Percentiles rank a stretch among this genome's conserved stretches.
These are phyloP conservation scores for Boletus huronensis DNA, from an alignment of 768 basidiomycete genomes.

Conservation along the genomic window DNA sequence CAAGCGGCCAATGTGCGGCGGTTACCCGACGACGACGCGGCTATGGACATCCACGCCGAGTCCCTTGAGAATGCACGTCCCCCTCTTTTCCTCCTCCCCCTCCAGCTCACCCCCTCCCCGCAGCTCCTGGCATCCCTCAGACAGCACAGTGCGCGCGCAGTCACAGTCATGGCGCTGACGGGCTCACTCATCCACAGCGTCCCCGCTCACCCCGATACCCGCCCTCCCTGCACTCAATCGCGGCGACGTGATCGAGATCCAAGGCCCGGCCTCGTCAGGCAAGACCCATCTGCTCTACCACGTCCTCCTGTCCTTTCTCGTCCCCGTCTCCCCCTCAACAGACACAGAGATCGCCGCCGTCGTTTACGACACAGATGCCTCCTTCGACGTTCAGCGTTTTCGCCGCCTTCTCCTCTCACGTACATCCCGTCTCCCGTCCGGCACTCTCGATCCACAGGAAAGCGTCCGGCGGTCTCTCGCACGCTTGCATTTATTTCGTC, in stretches of 20 bases:
- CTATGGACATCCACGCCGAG: slow-evolving; percentile 24
- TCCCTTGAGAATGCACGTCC: slow-evolving; percentile 33
- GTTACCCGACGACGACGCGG: background rate
- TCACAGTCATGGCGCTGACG: background rate
- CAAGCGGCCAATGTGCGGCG: slow-evolving; percentile 10
- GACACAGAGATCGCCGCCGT: slow-evolving; percentile 56
- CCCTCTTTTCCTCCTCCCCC: background rate
- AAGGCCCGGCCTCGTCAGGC: slow-evolving; percentile 70
- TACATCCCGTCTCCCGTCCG: slow-evolving; percentile 31
- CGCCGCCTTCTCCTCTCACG: slow-evolving; percentile 48
- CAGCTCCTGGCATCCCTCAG: slow-evolving; percentile 46
- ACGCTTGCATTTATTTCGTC: slow-evolving; percentile 65
- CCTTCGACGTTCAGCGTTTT: slow-evolving; percentile 58
- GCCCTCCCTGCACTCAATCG: slow-evolving; percentile 34
- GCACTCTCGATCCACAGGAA: slow-evolving; percentile 21
- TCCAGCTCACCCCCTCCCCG: slow-evolving; percentile 5
- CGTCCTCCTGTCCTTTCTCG: slow-evolving; percentile 55
- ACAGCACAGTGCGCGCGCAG: slow-evolving; percentile 33
- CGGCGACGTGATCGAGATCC: slow-evolving; percentile 72
- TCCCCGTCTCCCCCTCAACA: slow-evolving; percentile 39
- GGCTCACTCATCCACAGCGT: slow-evolving; percentile 34
- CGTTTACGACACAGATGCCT: slow-evolving; percentile 66
- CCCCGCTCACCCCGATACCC: slow-evolving; percentile 15
- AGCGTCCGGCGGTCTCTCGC: slow-evolving; percentile 41
- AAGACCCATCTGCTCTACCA: slow-evolving; percentile 78